Percentiles rank a stretch among this genome's conserved stretches.
Conservation (phyloP, 75 land plant genomes). For the Pinus tabuliformis region DNA sequence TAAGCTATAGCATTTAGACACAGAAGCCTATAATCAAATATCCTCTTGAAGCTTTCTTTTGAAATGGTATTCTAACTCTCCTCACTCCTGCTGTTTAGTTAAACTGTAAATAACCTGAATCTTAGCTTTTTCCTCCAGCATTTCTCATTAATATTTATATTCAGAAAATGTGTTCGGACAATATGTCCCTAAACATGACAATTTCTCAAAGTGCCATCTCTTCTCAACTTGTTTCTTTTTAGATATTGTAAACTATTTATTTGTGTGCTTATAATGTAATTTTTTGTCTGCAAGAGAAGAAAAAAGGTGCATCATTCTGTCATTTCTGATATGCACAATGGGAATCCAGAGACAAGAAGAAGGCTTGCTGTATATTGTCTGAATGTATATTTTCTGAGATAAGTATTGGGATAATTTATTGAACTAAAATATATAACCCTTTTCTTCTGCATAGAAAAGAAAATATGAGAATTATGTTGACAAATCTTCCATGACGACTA, state of each 20-base stretch:
- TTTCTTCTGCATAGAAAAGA: neutral
- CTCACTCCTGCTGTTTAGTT: no score
- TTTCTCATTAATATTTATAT: neutral
- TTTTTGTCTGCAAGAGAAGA: constrained; percentile 48
- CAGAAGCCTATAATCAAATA: neutral
- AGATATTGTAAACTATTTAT: neutral
- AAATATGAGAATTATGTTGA: neutral
- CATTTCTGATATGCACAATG: constrained; percentile 97
- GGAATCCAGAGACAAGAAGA: constrained; percentile 93
- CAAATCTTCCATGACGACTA: no score
- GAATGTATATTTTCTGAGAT: constrained; percentile 48
- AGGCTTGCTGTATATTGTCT: constrained; percentile 97
- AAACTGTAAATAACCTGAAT: no score
- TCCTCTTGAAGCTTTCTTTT: neutral
- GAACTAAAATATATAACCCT: neutral
- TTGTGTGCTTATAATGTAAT: neutral
- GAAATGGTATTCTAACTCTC: neutral
- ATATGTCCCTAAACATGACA: neutral
- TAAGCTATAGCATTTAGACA: neutral
- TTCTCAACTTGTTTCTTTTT: neutral
- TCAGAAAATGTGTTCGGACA: neutral
- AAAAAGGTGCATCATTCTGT: constrained; percentile 99
- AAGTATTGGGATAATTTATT: neutral
- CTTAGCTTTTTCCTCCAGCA: neutral
- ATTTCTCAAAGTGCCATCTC: neutral